A percentile compares a stretch with the other conserved stretches of the same genome.
Conservation (phyloP, 352 stramenopile genomes). For the Phytophthora macrochlamydospora region DNA sequence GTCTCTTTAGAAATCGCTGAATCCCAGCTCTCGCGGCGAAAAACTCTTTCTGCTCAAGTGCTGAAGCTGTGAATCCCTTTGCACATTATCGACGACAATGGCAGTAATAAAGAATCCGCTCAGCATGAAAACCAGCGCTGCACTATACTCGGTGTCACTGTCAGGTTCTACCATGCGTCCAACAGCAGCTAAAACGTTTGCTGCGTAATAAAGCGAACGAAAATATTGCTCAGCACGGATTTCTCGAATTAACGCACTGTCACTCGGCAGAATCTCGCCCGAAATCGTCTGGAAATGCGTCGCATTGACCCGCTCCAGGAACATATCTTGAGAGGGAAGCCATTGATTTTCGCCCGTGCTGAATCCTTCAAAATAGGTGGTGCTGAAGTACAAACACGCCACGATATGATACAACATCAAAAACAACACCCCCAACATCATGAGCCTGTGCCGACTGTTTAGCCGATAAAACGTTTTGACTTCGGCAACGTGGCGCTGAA, state of each 20-base stretch:
- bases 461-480: constrained; percentile 44
- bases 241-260: not conserved
- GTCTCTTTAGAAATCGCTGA: constrained; percentile 66
- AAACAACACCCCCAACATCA: constrained; percentile 45
- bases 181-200: constrained; percentile 56
- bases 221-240: constrained; percentile 62
- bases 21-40: constrained; percentile 59
- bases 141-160: constrained; percentile 50
- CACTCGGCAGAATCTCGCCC: constrained; percentile 12
- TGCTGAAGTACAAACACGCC: constrained; percentile 59
- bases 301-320: constrained; percentile 39
- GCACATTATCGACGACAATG: constrained; percentile 72
- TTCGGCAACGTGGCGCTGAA: constrained; percentile 33
- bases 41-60: constrained; percentile 74
- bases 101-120: constrained; percentile 72
- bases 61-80: constrained; percentile 70
- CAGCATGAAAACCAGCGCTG: constrained; percentile 66
- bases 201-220: constrained; percentile 61
- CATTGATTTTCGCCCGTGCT: constrained; percentile 45
- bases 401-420: constrained; percentile 63
- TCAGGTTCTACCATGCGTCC: constrained; percentile 52
- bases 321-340: constrained; percentile 54
- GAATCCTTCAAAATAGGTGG: constrained; percentile 50
- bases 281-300: constrained; percentile 30
- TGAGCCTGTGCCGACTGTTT: constrained; percentile 41